These are phyloP conservation scores for Cucurbita pepo DNA, from an alignment of 306 rosid genomes.

Conservation along the genomic window DNA sequence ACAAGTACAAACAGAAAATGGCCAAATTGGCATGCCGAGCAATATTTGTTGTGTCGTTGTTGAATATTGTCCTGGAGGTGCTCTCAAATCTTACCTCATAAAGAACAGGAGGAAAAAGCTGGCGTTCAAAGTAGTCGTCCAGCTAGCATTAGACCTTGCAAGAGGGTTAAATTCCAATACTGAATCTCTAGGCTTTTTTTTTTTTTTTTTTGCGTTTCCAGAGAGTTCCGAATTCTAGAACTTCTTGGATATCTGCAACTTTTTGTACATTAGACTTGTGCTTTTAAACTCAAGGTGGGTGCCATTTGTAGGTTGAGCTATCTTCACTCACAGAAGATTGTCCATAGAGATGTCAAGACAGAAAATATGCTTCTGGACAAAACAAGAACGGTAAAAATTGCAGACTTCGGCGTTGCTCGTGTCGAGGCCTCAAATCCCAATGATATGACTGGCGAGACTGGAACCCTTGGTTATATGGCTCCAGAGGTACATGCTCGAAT, in stretches of 20 bases:
- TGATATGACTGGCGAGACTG: constrained; percentile 98
- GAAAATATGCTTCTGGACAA: constrained; percentile 98
- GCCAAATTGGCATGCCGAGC: constrained; percentile 93
- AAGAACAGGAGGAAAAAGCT: constrained; percentile 88
- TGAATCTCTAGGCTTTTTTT: constrained; percentile 23
- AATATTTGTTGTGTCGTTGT: constrained; percentile 87
- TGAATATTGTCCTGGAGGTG: constrained; percentile 99
- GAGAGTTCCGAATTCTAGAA: neutral
- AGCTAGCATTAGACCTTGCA: constrained; percentile 94
- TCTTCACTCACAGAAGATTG: constrained; percentile 81
- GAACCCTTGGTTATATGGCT: constrained; percentile 94
- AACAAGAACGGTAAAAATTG: constrained; percentile 77
- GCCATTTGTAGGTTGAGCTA: constrained; percentile 61
- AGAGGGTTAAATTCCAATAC: constrained; percentile 62
- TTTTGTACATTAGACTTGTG: neutral
- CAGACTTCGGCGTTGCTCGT: constrained; percentile 99
- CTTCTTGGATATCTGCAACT: constrained; percentile 2
- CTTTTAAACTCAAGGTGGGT: constrained; percentile 11
- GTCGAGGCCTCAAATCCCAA: constrained; percentile 96
- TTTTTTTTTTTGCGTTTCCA: neutral
- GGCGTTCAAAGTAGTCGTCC: constrained; percentile 94
- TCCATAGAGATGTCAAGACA: constrained; percentile 96
- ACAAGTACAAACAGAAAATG: constrained; percentile 74
- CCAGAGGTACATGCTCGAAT: constrained; percentile 63
- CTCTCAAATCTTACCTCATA: constrained; percentile 87